These are phyloP conservation scores for Xylariaceae sp. DNA, from an alignment of 2,329 filamentous ascomycete genomes.

Conservation along the genomic window DNA sequence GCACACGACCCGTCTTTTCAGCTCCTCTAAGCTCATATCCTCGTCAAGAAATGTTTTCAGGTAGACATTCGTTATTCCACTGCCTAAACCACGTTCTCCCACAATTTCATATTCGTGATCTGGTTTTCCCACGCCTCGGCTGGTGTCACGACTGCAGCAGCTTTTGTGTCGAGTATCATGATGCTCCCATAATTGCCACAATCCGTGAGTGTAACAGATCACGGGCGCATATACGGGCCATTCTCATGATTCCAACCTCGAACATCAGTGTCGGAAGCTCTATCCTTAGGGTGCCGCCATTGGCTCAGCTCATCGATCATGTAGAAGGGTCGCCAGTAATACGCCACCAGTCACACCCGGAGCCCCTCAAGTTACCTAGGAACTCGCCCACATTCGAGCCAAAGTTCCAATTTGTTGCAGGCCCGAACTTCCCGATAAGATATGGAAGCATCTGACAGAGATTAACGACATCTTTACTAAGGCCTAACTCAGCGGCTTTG, in stretches of 20 bases:
- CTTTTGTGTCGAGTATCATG: slow-evolving; percentile 31
- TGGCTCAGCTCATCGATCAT: slow-evolving; percentile 13
- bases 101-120: slow-evolving; percentile 4
- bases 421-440: too few species aligned
- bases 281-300: not conserved
- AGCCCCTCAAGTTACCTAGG: slow-evolving; percentile 18
- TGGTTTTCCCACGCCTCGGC: slow-evolving; percentile 14
- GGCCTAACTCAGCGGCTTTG: slow-evolving; percentile 16
- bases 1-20: slow-evolving; percentile 22
- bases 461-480: slow-evolving; percentile 26
- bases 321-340: slow-evolving; percentile 16
- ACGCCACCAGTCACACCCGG: slow-evolving; percentile 20
- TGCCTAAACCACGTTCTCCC: slow-evolving; percentile 28
- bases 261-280: slow-evolving; percentile 3
- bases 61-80: slow-evolving; percentile 15
- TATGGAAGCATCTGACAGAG: slow-evolving; percentile 28
- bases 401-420: slow-evolving; percentile 24
- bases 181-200: slow-evolving; percentile 32
- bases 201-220: slow-evolving; percentile 27
- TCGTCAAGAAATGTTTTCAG: slow-evolving; percentile 23
- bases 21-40: slow-evolving; percentile 18
- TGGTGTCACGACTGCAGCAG: slow-evolving; percentile 8
- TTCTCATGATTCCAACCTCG: slow-evolving; percentile 26
- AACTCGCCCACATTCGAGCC: slow-evolving; percentile 24
- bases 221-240: slow-evolving; percentile 31